Evolutionary conservation across 495 filamentous ascomycete genomes (phyloP), one percentile per base, ranked within the genome.

Genomic region (Daldinia concentrica): DNA sequence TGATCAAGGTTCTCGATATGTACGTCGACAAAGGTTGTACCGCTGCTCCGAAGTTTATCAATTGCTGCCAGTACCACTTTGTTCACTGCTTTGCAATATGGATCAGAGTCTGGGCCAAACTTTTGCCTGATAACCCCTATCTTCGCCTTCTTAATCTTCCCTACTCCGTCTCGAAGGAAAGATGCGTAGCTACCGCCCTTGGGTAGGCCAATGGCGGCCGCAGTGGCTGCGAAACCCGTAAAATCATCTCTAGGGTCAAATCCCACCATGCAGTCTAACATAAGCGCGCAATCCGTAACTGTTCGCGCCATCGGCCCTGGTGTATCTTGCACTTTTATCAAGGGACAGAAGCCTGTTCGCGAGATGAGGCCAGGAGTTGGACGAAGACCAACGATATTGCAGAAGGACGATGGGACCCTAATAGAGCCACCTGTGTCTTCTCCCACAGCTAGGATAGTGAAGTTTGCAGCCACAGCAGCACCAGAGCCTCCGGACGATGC

Each of bases 241-340:
- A 73, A 79, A 15, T 68, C 60, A 58, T 75, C 78, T 36, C 45
- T 77, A 29, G 58, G 62, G 66, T 82, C 80, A 43, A 77, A 73
- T 1, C 80, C 80, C 5, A 75, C 75, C 45, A 82, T 74, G n/a
- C 71, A 73, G 12, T 74, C 61, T 8, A 82, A 63, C 68, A 81
- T 76, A 14, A 74, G 66, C 6, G 80, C 80, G 43, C 74, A 77
- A 64, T 82, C 79, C 37, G 74, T 76, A 24, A 82, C 80, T 0
- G 75, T 81, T 59, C 73, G 71, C 0, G 70, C 74, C 65, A 82
- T 79, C 6, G 79, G 80, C 2, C 80, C 79, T 24, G 77, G 67
- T 3, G 79, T 80, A 41, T 81, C 78, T 62, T 81, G 78, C 14
- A 62, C 62, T 30, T 73, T 64, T 54, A 75, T 77, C 36, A 81